phyloP scores from a whole-genome alignment of 1,284 basidiomycete genomes.

The Tylopilus orsonianus region DNA sequence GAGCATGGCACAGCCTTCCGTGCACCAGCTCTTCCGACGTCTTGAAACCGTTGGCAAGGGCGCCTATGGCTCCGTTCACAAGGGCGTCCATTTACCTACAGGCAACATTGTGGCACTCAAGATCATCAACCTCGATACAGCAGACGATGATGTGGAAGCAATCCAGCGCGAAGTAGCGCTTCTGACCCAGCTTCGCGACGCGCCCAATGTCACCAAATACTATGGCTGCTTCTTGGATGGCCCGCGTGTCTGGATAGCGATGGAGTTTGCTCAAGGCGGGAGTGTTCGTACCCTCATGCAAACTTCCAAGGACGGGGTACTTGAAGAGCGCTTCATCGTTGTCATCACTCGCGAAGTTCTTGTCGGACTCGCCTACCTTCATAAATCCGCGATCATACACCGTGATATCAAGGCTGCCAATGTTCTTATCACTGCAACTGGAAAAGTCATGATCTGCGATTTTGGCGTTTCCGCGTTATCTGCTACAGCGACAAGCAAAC shows the following conservation, averaged over 20 bases:
- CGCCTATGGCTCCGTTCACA: conserved; percentile 95
- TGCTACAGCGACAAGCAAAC: conserved; percentile 83
- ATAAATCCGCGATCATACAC: conserved; percentile 94
- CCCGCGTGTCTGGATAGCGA: conserved; percentile 96
- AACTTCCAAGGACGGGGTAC: conserved; percentile 75
- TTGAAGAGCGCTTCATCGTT: conserved; percentile 90
- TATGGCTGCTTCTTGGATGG: conserved; percentile 95
- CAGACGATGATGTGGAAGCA: conserved; percentile 94
- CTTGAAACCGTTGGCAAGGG: conserved; percentile 89
- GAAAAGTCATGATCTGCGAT: conserved; percentile 92
- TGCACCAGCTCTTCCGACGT: conserved; percentile 63
- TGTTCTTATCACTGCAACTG: conserved; percentile 82
- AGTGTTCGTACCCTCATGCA: conserved; percentile 90
- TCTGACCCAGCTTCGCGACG: conserved; percentile 84
- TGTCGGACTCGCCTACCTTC: conserved; percentile 82
- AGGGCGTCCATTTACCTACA: conserved; percentile 81
- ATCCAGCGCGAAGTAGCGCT: conserved; percentile 97
- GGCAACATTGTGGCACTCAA: conserved; percentile 93
- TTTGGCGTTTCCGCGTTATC: conserved; percentile 96
- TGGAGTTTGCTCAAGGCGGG: conserved; percentile 97
- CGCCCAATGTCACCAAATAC: conserved; percentile 93
- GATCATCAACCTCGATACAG: conserved; percentile 97
- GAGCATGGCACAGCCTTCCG: conserved; percentile 45
- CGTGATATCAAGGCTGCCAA: conserved; percentile 98
- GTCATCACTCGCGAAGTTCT: conserved; percentile 91